Base-by-base conservation (phyloP, 78 protist genomes). In the Dictyostelium citrinum region DNA sequence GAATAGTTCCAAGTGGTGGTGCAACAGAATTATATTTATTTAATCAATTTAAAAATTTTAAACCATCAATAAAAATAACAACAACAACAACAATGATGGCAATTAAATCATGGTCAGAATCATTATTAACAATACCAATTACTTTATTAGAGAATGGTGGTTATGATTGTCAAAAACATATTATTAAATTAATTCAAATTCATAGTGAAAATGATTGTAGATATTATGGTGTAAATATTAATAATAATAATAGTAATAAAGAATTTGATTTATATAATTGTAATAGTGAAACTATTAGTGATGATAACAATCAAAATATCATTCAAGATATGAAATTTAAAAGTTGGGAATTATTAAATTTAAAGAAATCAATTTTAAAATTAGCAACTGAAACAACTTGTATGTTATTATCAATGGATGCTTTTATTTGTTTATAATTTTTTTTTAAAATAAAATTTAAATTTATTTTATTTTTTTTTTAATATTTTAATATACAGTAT, bases 131-230 rank as follows among this genome's bases (percentile, higher is more conserved):
- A 14, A 72, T 88, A 7, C 93, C 93, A 31, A 61, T 46, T 11
- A 61, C 85, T 41, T 33, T 88, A 14, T 49, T 88, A 12, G 93
- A 88, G 64, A 88, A 88, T 78, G 29, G 70, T 33, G 93, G 93
- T 27, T 31, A 58, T 29, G 85, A 68, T 45, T 70, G 81, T 10
- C 46, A 76, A 35, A 43, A 88, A 31, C 0, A 39, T 46, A 43
- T 85, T 14, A 37, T 39, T n/a, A 74, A 51, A 58, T 41, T 85
- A 27, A 76, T 85, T 22, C 17, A 39, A 41, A 16, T 75, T 75
- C 81, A 75, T 41, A 39, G 67, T 8, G 71, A 37, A 5, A 8
- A 10, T 41, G 31, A 16, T 16, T 55, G 16, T 55, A 55, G 64
- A 20, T 33, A 80, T 35, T 43, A 80, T 31, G 58, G 43, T 33